Base-by-base conservation (phyloP, 306 rosid genomes). In the Fagus sylvatica region DNA sequence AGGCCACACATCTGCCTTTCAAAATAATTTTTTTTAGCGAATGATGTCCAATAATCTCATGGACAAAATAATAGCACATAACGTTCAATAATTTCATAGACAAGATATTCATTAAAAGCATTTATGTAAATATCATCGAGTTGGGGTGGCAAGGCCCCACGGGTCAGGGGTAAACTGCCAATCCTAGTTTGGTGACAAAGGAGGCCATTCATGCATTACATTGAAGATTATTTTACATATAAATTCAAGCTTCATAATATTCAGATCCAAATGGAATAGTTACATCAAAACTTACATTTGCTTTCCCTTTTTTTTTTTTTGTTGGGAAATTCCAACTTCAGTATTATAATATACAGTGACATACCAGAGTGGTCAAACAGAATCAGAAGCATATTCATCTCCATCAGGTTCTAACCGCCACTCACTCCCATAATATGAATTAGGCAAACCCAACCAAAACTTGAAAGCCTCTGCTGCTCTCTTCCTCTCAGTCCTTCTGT, bases 381-480 rank as follows among this genome's bases (percentile, higher is more conserved):
- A 80, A 65, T 71, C 66, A 79, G 93, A 78, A 28, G 71, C 73
- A 73, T 78, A 53, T n/a, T 76, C 83, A 78, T 92, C 87, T 15
- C 93, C 92, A 49, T 92, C 92, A 53, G 97, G 90, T 73, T 90
- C 95, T 72, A 92, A 81, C 79, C 98, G 53, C 98, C 98, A 92
- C 82, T 95, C 98, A 79, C 96, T 95, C 84, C 96, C 98, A 82
- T 95, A 95, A 69, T 92, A 95, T 75, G 97, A 89, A 86, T 95
- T 95, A 34, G 98, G 98, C 78, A 92, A 95, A 60, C 98, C 98
- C 79, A 95, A 57, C 98, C 98, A 92, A 84, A 93, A 95, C 86
- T 95, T 95, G 81, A 92, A 95, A 61, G 97, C 98, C 90, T 95
- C 98, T n/a, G 98, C 97, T 22, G 97, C 98, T 77, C 97, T 89